Conservation (phyloP, 1,139 yeast species). For the Geotrichum citri-aurantii region DNA sequence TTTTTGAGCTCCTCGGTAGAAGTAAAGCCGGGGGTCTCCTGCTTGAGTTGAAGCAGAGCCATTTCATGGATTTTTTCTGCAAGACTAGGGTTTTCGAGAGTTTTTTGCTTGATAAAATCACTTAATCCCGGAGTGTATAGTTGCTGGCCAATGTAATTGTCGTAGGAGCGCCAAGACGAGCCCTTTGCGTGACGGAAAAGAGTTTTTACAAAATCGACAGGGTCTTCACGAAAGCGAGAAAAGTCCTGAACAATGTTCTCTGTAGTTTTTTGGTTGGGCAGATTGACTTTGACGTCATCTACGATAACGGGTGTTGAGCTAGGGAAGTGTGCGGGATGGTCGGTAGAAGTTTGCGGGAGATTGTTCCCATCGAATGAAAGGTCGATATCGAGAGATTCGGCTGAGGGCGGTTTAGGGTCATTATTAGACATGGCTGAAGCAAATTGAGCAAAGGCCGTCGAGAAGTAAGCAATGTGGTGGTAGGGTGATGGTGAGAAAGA, state of each 20-base stretch:
- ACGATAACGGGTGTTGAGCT: neutral
- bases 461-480: neutral
- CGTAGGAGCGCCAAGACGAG: conserved; percentile 37
- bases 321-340: conserved; percentile 7
- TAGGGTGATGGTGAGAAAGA: neutral
- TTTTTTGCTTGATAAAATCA: conserved; percentile 30
- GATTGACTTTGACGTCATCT: neutral
- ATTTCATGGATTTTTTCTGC: conserved; percentile 31
- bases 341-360: conserved; percentile 3
- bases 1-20: conserved; percentile 13
- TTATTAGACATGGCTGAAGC: neutral
- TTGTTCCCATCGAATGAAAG: conserved; percentile 4
- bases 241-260: conserved; percentile 24
- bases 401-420: neutral
- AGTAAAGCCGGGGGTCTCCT: conserved; percentile 23
- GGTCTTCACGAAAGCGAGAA: conserved; percentile 36
- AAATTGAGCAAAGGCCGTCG: neutral
- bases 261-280: conserved; percentile 1
- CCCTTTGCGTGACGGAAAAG: conserved; percentile 34
- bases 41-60: conserved; percentile 32
- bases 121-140: conserved; percentile 35
- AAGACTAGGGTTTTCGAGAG: conserved; percentile 33
- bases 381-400: conserved; percentile 7
- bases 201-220: conserved; percentile 32
- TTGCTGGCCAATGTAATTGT: conserved; percentile 37